Conservation (phyloP, 306 rosid species). For the Fragaria ananassa region DNA sequence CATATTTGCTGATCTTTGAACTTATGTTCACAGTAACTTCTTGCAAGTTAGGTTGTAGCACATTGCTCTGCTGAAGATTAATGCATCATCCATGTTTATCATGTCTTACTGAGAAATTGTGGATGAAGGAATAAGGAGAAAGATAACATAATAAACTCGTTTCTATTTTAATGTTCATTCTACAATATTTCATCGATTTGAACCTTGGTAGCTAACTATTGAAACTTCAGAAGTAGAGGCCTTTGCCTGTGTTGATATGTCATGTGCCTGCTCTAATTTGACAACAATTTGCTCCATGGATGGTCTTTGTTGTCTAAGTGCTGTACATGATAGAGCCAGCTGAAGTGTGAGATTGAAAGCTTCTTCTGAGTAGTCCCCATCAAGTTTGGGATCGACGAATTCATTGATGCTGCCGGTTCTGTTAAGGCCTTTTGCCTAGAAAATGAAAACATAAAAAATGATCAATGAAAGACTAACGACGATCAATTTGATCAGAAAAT, state of each 20-base stretch:
- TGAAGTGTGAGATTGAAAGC: slow-evolving; percentile 48
- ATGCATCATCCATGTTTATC: too few species aligned
- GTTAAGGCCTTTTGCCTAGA: slow-evolving; percentile 40
- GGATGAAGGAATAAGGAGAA: too few species aligned
- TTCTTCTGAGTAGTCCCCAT: slow-evolving; percentile 47
- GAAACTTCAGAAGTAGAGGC: slow-evolving; percentile 26
- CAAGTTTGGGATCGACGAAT: slow-evolving; percentile 55
- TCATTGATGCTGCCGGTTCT: slow-evolving; percentile 38
- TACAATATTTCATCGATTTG: slow-evolving; percentile 1
- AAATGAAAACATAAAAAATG: slow-evolving; percentile 1
- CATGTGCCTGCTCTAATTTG: slow-evolving; percentile 41
- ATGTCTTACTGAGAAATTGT: too few species aligned
- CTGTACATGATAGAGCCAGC: slow-evolving; percentile 52
- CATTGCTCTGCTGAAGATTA: too few species aligned
- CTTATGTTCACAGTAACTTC: too few species aligned
- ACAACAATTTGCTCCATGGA: slow-evolving; percentile 43
- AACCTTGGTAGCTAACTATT: slow-evolving; percentile 9
- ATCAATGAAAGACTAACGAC: not conserved
- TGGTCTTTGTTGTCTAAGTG: slow-evolving; percentile 47
- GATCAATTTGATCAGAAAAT: not conserved
- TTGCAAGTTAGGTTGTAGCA: too few species aligned
- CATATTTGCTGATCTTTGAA: too few species aligned
- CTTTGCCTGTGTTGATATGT: slow-evolving; percentile 30
- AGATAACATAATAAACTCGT: too few species aligned
- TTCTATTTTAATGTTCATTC: too few species aligned